phyloP scores from a whole-genome alignment of 169 alveolate genomes.

The Plasmodium relictum region DNA sequence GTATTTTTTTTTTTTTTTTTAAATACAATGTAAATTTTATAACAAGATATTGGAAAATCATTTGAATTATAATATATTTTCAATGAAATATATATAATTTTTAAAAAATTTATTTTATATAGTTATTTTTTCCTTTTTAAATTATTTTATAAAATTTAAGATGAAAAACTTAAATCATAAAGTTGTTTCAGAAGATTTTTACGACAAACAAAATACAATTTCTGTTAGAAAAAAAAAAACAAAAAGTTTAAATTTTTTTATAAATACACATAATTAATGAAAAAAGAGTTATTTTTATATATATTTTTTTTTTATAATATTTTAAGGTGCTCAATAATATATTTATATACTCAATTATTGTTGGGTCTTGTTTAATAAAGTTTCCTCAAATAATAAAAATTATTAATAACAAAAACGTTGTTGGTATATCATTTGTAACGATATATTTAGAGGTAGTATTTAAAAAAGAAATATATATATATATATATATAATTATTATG shows the following conservation, averaged over 20 bases:
- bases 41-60: too few relatives aligned
- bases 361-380: conserved; percentile 43
- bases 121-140: neutral
- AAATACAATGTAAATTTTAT: too few relatives aligned
- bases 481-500: neutral
- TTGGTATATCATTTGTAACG: conserved; percentile 33
- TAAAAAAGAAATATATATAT: neutral
- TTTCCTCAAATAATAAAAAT: conserved; percentile 51
- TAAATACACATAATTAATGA: neutral
- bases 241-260: neutral
- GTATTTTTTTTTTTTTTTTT: too few relatives aligned
- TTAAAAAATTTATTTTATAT: neutral
- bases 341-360: conserved; percentile 19
- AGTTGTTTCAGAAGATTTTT: conserved; percentile 33
- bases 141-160: neutral
- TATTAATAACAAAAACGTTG: conserved; percentile 21
- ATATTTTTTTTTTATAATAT: neutral
- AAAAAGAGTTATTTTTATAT: too few relatives aligned
- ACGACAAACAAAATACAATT: conserved; percentile 14
- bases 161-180: conserved; percentile 20
- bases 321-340: conserved; percentile 41
- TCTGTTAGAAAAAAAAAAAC: conserved; percentile 13
- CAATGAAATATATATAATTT: too few relatives aligned
- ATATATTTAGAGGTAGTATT: conserved; percentile 37
- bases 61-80: too few relatives aligned